These are phyloP conservation scores for Calonectria leucothoes DNA, from an alignment of 2,329 filamentous ascomycete species.

Conservation along the genomic window DNA sequence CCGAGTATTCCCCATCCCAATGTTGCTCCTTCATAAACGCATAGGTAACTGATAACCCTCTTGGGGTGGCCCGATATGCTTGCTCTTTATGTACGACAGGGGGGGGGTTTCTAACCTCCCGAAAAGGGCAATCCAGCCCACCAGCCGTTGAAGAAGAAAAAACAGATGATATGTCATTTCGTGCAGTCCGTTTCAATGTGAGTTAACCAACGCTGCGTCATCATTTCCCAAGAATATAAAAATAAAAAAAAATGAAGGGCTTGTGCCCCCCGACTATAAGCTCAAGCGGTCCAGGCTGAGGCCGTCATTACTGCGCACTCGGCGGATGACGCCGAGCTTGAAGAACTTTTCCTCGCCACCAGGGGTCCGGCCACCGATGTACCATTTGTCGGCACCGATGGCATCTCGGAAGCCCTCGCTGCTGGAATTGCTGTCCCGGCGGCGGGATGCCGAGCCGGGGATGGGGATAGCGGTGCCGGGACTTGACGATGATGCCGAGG, in stretches of 20 bases:
- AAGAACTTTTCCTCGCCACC: slow-evolving; percentile 85
- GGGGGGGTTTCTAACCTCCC: not conserved
- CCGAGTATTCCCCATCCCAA: slow-evolving; percentile 3
- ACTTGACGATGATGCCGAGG: slow-evolving; percentile 23
- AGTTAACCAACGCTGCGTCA: slow-evolving; percentile 1
- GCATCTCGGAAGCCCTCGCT: slow-evolving; percentile 82
- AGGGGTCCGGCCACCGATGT: slow-evolving; percentile 81
- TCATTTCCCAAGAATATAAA: not conserved
- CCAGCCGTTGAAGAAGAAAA: not conserved
- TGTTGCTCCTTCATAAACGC: not conserved
- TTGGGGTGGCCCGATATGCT: slow-evolving; percentile 4
- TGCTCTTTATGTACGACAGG: slow-evolving; percentile 17
- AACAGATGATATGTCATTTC: not conserved
- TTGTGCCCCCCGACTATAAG: slow-evolving; percentile 60
- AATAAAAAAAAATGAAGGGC: not conserved
- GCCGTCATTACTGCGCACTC: slow-evolving; percentile 79
- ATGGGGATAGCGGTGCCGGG: slow-evolving; percentile 53
- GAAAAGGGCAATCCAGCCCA: not conserved
- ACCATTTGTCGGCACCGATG: slow-evolving; percentile 81
- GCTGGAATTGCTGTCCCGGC: slow-evolving; percentile 80
- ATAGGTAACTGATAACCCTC: slow-evolving; percentile 1
- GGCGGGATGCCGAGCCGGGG: slow-evolving; percentile 50
- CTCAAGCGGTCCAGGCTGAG: slow-evolving; percentile 81
- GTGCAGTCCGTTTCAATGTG: not conserved
- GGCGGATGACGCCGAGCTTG: slow-evolving; percentile 80